Conservation (phyloP, 129 eudicot species). For the Saussurea involucrata region DNA sequence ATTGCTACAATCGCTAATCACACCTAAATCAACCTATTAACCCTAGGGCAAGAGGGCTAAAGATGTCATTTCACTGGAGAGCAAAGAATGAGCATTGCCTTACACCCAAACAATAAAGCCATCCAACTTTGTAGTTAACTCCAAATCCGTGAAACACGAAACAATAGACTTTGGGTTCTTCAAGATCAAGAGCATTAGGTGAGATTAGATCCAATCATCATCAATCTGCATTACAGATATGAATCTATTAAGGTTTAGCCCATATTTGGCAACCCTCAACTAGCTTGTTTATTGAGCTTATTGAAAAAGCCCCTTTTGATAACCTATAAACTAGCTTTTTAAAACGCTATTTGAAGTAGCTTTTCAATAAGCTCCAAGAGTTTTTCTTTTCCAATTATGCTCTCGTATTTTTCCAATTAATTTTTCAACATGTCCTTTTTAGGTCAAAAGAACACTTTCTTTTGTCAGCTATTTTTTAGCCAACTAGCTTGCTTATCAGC, state of each 20-base stretch:
- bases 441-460: background rate
- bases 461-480: background rate
- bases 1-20: constrained; percentile 5
- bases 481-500: background rate
- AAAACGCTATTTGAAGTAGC: background rate
- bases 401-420: background rate
- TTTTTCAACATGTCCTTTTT: background rate
- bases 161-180: constrained; percentile 1
- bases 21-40: constrained; percentile 12
- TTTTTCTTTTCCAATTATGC: no score
- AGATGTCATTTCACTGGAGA: constrained; percentile 9
- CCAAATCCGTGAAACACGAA: constrained; percentile 5
- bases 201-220: constrained; percentile 2
- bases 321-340: background rate
- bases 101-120: constrained; percentile 4
- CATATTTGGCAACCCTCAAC: background rate
- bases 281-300: background rate
- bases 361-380: no score
- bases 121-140: constrained; percentile 2
- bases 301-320: background rate
- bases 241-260: background rate
- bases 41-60: constrained; percentile 3
- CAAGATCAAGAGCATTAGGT: constrained; percentile 16
- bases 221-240: constrained; percentile 24
- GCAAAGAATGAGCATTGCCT: constrained; percentile 25